These are phyloP conservation scores for Wolfiporia cocos DNA, from an alignment of 1,284 basidiomycete species.

Conservation along the genomic window DNA sequence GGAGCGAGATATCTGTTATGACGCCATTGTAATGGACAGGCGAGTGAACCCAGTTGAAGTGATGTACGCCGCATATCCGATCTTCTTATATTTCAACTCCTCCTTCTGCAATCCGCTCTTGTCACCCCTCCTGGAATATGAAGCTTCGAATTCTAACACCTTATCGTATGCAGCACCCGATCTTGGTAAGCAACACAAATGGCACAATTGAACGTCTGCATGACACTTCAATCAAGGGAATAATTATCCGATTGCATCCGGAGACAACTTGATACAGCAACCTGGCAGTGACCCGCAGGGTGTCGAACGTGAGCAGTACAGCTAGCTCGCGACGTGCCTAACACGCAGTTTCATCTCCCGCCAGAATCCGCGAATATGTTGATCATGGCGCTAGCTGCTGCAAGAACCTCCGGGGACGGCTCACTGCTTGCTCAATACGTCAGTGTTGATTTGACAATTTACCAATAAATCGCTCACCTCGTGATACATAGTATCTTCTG, in stretches of 20 bases:
- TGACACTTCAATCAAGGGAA: conserved; percentile 4
- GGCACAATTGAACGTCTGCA: background rate
- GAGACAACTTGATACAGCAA: conserved; percentile 6
- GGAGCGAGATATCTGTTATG: conserved; percentile 8
- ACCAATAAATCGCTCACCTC: background rate
- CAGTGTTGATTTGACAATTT: conserved; percentile 11
- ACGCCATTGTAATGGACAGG: conserved; percentile 2
- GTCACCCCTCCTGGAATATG: too few relatives aligned
- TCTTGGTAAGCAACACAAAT: conserved; percentile 26
- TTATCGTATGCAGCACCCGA: conserved; percentile 32
- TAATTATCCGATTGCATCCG: conserved; percentile 13
- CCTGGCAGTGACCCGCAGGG: conserved; percentile 6
- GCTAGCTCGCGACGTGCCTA: conserved; percentile 1
- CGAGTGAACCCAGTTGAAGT: conserved; percentile 39
- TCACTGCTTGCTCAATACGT: conserved; percentile 48
- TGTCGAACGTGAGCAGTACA: conserved; percentile 11
- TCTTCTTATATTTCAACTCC: conserved; percentile 39
- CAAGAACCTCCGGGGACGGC: conserved; percentile 49
- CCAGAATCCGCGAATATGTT: conserved; percentile 68
- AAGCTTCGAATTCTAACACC: conserved; percentile 22
- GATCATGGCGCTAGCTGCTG: conserved; percentile 66
- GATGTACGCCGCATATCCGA: conserved; percentile 40
- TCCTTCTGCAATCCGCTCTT: conserved; percentile 33
- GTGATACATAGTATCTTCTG: conserved; percentile 34
- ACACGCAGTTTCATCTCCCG: conserved; percentile 6